Conservation (phyloP, 371 early-diverging fungal genomes). For the Fennellomyces sp. region DNA sequence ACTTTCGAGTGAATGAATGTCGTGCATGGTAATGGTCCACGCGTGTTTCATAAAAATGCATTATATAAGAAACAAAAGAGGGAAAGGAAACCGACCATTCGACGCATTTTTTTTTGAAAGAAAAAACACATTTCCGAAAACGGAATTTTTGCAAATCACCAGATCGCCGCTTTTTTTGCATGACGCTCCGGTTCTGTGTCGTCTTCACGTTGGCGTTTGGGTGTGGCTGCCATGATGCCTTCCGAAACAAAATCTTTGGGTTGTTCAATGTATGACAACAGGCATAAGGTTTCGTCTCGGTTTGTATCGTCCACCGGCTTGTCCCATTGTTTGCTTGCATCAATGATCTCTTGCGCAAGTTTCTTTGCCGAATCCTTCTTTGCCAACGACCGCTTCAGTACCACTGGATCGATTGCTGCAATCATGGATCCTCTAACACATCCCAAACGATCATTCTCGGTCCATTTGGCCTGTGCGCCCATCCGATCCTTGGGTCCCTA, state of each 20-base stretch:
- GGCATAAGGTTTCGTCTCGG: neutral
- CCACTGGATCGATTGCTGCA: neutral
- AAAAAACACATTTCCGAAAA: neutral
- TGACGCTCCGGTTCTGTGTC: no score
- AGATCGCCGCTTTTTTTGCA: neutral
- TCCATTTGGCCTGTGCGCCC: neutral
- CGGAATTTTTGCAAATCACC: neutral
- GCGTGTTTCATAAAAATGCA: neutral
- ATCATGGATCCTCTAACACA: neutral
- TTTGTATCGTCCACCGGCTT: neutral
- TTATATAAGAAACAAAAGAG: neutral
- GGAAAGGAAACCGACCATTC: neutral
- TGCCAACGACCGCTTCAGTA: neutral
- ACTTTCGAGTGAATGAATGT: constrained; percentile 25
- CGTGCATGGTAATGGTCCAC: constrained; percentile 13
- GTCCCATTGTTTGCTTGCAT: neutral
- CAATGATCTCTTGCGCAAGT: neutral
- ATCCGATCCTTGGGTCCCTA: neutral
- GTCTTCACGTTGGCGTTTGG: no score
- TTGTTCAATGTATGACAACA: neutral
- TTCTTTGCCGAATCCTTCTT: neutral
- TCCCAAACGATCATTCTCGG: neutral
- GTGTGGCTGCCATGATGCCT: no score
- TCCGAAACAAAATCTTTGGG: neutral
- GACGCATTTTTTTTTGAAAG: no score